Conservation (phyloP, 2,329 filamentous ascomycete genomes). For the Coccinonectria pachysandricola region DNA sequence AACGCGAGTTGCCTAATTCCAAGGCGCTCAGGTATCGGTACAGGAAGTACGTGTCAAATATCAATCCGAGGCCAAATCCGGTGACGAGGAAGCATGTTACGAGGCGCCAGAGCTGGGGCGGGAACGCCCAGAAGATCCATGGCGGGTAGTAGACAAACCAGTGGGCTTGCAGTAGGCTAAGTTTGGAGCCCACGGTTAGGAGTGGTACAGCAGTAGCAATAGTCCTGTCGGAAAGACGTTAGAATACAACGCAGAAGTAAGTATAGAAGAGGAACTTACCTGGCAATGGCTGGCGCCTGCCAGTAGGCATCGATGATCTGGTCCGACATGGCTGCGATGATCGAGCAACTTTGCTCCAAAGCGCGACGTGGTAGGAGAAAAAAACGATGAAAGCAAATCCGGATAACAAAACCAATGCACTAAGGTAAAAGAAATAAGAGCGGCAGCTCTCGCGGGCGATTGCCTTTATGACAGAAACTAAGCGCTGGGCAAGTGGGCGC, state of each 20-base stretch:
- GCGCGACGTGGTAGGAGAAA: slow-evolving; percentile 5
- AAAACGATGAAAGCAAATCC: slow-evolving; percentile 6
- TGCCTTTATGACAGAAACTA: slow-evolving; percentile 12
- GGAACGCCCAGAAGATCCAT: slow-evolving; percentile 41
- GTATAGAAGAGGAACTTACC: slow-evolving; percentile 22
- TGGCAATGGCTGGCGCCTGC: slow-evolving; percentile 31
- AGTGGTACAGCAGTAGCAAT: slow-evolving; percentile 51
- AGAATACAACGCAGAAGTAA: too few relatives aligned
- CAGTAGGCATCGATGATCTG: slow-evolving; percentile 25
- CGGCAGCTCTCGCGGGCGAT: slow-evolving; percentile 2
- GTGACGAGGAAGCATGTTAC: slow-evolving; percentile 33
- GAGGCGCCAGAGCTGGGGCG: slow-evolving; percentile 34
- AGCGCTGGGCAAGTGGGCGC: slow-evolving; percentile 13
- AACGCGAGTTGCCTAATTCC: slow-evolving; percentile 61
- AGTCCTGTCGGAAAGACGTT: slow-evolving; percentile 41
- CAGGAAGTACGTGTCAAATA: slow-evolving; percentile 66
- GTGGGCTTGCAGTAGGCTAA: slow-evolving; percentile 38
- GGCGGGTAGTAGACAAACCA: slow-evolving; percentile 43
- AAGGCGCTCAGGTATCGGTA: slow-evolving; percentile 69
- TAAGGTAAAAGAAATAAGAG: slow-evolving; percentile 3
- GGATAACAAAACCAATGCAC: slow-evolving; percentile 4
- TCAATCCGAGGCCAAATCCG: slow-evolving; percentile 33
- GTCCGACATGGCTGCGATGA: slow-evolving; percentile 15
- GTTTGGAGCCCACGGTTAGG: slow-evolving; percentile 49
- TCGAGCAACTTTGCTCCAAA: slow-evolving; percentile 22